These are phyloP conservation scores for Kregervanrija pseudodelftensis DNA, from an alignment of 805 yeast species.

Conservation along the genomic window DNA sequence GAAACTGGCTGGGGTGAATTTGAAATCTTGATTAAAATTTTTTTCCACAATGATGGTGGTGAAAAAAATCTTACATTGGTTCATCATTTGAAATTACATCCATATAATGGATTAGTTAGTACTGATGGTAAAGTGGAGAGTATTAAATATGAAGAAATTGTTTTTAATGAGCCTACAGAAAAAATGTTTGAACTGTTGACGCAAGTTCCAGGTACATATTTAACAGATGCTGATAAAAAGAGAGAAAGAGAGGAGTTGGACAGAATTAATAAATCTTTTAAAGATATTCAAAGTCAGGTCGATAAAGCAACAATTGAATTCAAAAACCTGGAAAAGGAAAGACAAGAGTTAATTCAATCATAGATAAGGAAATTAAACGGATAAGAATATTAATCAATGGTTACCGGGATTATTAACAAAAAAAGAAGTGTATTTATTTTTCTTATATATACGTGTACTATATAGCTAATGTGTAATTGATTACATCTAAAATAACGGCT, in stretches of 20 bases:
- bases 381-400: background rate
- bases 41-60: constrained; percentile 76
- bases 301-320: constrained; percentile 20
- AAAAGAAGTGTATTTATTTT: background rate
- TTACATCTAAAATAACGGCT: constrained; percentile 10
- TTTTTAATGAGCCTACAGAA: constrained; percentile 94
- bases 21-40: constrained; percentile 82
- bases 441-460: background rate
- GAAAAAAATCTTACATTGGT: constrained; percentile 83
- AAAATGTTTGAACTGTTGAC: constrained; percentile 74
- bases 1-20: constrained; percentile 99
- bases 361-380: constrained; percentile 2
- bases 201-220: constrained; percentile 49
- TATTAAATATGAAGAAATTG: constrained; percentile 77
- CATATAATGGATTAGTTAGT: constrained; percentile 41
- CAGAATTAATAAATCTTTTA: constrained; percentile 36
- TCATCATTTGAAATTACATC: constrained; percentile 89
- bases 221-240: constrained; percentile 34
- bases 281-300: constrained; percentile 21
- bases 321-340: constrained; percentile 24
- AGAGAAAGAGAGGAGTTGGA: constrained; percentile 62
- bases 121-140: constrained; percentile 44
- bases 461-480: constrained; percentile 8
- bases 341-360: constrained; percentile 18
- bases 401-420: background rate